A percentile compares a stretch with the other conserved stretches of the same genome.
Evolutionary conservation across 2,329 filamentous ascomycete species (phyloP).

Genomic region (Cordyceps pruinosa): DNA sequence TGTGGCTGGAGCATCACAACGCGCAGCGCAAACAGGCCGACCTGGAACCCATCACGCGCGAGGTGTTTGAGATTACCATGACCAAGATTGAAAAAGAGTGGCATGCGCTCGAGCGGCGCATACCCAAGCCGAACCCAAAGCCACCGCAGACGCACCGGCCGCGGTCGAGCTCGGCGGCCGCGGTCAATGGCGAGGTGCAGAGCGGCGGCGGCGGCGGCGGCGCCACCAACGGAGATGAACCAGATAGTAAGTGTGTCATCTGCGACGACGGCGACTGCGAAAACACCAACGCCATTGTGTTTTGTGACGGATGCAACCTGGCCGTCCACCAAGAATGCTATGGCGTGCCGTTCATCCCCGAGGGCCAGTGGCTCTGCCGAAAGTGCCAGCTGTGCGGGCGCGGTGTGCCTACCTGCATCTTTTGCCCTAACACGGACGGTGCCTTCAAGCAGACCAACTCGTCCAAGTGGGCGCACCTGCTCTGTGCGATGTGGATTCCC

Average conservation of each 20-base stretch:
- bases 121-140: constrained; percentile 94
- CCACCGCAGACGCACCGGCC: constrained; percentile 91
- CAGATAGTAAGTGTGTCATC: constrained; percentile 94
- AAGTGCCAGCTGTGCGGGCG: constrained; percentile 95
- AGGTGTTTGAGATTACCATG: constrained; percentile 95
- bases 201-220: constrained; percentile 33
- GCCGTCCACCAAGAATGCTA: constrained; percentile 99
- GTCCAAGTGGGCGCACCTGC: constrained; percentile 91
- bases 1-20: constrained; percentile 88
- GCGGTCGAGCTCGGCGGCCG: constrained; percentile 86
- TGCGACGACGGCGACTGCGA: constrained; percentile 99
- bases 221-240: constrained; percentile 56
- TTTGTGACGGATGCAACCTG: constrained; percentile 95
- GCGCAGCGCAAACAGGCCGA: constrained; percentile 64
- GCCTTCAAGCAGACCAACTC: constrained; percentile 98
- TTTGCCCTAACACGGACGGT: constrained; percentile 94
- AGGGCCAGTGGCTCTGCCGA: constrained; percentile 95
- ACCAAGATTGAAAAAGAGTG: constrained; percentile 99
- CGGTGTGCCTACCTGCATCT: constrained; percentile 90
- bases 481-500: constrained; percentile 98
- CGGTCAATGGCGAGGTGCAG: constrained; percentile 87
- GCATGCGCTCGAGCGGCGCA: constrained; percentile 91
- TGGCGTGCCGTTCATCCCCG: constrained; percentile 95
- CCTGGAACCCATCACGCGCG: constrained; percentile 78
- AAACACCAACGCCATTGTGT: constrained; percentile 98